These are phyloP conservation scores for Trichophyton rubrum DNA, from an alignment of 2,329 filamentous ascomycete species.

Conservation along the genomic window DNA sequence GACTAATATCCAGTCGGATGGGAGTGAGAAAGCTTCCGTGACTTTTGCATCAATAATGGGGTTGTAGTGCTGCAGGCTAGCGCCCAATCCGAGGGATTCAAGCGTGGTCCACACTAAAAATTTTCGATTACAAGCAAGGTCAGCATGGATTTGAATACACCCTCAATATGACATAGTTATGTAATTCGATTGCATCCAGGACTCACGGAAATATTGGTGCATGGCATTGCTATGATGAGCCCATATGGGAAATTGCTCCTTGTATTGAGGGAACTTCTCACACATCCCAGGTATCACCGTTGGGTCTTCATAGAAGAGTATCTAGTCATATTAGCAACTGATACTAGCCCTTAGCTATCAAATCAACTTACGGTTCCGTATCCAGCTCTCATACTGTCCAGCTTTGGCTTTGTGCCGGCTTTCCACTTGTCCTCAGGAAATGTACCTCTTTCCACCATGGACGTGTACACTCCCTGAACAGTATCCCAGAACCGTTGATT, in stretches of 20 bases:
- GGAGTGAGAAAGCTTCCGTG: conserved; percentile 55
- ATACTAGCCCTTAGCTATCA: not conserved
- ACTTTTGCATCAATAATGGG: conserved; percentile 68
- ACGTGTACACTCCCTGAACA: conserved; percentile 46
- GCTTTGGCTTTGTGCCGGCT: conserved; percentile 31
- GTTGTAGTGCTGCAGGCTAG: conserved; percentile 90
- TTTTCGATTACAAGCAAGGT: not conserved
- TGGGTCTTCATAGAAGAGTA: conserved; percentile 80
- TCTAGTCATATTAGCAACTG: conserved; percentile 18
- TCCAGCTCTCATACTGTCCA: conserved; percentile 52
- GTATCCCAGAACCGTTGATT: conserved; percentile 84
- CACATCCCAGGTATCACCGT: conserved; percentile 53
- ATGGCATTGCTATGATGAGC: conserved; percentile 66
- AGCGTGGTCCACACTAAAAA: conserved; percentile 62
- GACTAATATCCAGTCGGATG: conserved; percentile 60
- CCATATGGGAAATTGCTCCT: conserved; percentile 69
- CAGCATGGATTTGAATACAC: not conserved
- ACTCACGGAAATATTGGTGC: conserved; percentile 54
- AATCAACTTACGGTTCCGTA: conserved; percentile 57
- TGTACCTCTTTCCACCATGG: conserved; percentile 50
- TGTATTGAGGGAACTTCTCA: conserved; percentile 58
- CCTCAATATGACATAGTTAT: not conserved
- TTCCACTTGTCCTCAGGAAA: conserved; percentile 44
- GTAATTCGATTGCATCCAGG: not conserved
- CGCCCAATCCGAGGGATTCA: conserved; percentile 70